Conservation (phyloP, 1,284 basidiomycete genomes). For the Tranzscheliella williamsii region DNA sequence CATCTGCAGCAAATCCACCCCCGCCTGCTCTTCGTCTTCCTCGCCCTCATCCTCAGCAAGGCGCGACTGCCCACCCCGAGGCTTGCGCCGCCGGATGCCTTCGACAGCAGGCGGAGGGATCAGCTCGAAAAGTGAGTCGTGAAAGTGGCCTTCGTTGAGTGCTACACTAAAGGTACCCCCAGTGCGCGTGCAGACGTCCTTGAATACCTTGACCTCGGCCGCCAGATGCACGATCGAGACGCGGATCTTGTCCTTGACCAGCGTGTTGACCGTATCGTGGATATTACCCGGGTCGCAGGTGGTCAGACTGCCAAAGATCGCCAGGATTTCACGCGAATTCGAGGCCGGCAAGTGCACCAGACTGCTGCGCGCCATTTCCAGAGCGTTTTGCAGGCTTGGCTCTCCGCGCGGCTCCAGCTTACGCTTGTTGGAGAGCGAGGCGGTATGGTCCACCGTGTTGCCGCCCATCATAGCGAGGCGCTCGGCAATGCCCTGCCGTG, state of each 20-base stretch:
- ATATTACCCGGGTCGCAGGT: slow-evolving; percentile 97
- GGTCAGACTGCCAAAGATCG: slow-evolving; percentile 91
- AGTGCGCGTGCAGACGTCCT: slow-evolving; percentile 68
- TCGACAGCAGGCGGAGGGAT: slow-evolving; percentile 71
- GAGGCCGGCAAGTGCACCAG: slow-evolving; percentile 81
- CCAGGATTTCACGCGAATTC: slow-evolving; percentile 89
- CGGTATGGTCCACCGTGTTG: slow-evolving; percentile 90
- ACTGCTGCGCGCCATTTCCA: slow-evolving; percentile 74
- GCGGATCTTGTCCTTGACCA: slow-evolving; percentile 76
- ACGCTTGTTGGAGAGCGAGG: slow-evolving; percentile 80
- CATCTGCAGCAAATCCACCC: slow-evolving; percentile 87
- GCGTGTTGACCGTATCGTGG: slow-evolving; percentile 82
- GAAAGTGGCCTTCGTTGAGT: slow-evolving; percentile 94
- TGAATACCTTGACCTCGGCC: slow-evolving; percentile 96
- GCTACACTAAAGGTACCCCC: slow-evolving; percentile 72
- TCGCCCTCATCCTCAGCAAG: slow-evolving; percentile 4
- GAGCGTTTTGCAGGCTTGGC: slow-evolving; percentile 91
- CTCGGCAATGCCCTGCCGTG: slow-evolving; percentile 57
- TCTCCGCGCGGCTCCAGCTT: slow-evolving; percentile 88
- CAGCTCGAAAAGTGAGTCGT: slow-evolving; percentile 91
- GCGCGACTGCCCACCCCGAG: background rate
- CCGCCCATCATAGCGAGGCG: slow-evolving; percentile 70
- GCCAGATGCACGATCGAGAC: slow-evolving; percentile 85
- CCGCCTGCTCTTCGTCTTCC: slow-evolving; percentile 17
- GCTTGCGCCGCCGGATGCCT: background rate